Evolutionary conservation across 192 early-diverging fungal genomes (phyloP), one percentile per base, ranked within the genome.

Genomic region (Rhizophagus sp.): DNA sequence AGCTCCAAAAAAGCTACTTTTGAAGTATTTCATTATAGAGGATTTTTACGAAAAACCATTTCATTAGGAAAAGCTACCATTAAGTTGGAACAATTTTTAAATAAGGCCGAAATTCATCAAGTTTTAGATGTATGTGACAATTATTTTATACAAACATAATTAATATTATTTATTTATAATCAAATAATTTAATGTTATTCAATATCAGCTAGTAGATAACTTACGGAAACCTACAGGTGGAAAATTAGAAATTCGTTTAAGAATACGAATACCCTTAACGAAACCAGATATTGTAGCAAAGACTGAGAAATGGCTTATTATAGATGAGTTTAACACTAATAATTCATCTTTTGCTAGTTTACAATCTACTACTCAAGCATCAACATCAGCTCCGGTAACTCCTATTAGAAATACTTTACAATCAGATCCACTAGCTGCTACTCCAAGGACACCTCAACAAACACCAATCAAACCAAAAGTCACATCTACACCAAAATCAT

Each of bases 1-100:
- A 90, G 93, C 77, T 79, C 90, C n/a, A 91, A 91, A 75, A 92
- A 93, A 76, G 86, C 88, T 0, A 86, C 87, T 0, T 90, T 96
- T 81, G 92, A 93, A 76, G 89, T 95, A 2, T 92, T 85, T 73
- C 91, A 93, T 63, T 86, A 89, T 25, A 87, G 85, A 27, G 90
- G 92, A n/a, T 67, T 91, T 52, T 85, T 91, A 47, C 83, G 83
- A 71, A 82, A 85, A 73, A 83, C 83, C 79, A 80, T 91, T 79
- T 83, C 83, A 41, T 50, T 96, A 10, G 95, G 94, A 11, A 89
- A 89, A 47, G 90, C 86, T 0, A 71, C 70, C 36, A 65, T 95
- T 0, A 83, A 88, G 57, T 82, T 95, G 62, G 86, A 89, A 34
- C 61, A 80, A 4, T 76, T 96, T 22, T 47, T 94, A 44, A 84